Conservation (phyloP, 2,329 filamentous ascomycete genomes). For the Dactylellina drechsleri region DNA sequence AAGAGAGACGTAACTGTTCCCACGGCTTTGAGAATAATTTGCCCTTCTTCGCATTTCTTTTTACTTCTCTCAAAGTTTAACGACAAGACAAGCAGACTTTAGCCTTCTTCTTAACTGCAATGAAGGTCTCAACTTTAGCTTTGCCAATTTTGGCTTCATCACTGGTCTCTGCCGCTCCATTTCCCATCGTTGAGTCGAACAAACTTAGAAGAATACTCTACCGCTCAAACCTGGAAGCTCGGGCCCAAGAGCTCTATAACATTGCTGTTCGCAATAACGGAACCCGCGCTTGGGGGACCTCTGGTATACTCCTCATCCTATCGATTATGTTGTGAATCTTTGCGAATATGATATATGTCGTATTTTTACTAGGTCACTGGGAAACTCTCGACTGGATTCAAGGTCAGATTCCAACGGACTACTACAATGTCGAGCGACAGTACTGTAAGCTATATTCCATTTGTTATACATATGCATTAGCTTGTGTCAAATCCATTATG, state of each 20-base stretch:
- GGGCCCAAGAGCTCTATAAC: slow-evolving; percentile 64
- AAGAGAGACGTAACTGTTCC: too few relatives aligned
- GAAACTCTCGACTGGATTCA: slow-evolving; percentile 56
- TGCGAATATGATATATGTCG: neutral
- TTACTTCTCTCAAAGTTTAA: too few relatives aligned
- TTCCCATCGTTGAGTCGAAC: slow-evolving; percentile 61
- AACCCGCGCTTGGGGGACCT: slow-evolving; percentile 64
- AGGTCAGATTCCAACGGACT: slow-evolving; percentile 32
- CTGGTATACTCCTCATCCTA: slow-evolving; percentile 60
- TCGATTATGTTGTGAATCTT: neutral
- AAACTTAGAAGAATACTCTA: slow-evolving; percentile 62
- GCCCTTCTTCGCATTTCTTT: too few relatives aligned
- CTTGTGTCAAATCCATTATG: slow-evolving; percentile 32
- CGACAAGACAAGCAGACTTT: too few relatives aligned
- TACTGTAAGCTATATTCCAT: slow-evolving; percentile 32
- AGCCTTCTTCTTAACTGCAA: neutral
- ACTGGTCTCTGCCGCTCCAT: slow-evolving; percentile 40
- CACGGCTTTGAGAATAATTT: too few relatives aligned
- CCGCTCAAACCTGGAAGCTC: slow-evolving; percentile 63
- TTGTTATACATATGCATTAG: slow-evolving; percentile 2
- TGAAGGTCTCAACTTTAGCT: slow-evolving; percentile 46
- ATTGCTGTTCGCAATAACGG: slow-evolving; percentile 62
- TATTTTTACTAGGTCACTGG: slow-evolving; percentile 55
- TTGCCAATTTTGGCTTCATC: slow-evolving; percentile 45
- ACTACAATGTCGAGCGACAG: slow-evolving; percentile 48